These are phyloP conservation scores for Leersia perrieri DNA, from an alignment of 176 grass and related monocot species.

Conservation along the genomic window DNA sequence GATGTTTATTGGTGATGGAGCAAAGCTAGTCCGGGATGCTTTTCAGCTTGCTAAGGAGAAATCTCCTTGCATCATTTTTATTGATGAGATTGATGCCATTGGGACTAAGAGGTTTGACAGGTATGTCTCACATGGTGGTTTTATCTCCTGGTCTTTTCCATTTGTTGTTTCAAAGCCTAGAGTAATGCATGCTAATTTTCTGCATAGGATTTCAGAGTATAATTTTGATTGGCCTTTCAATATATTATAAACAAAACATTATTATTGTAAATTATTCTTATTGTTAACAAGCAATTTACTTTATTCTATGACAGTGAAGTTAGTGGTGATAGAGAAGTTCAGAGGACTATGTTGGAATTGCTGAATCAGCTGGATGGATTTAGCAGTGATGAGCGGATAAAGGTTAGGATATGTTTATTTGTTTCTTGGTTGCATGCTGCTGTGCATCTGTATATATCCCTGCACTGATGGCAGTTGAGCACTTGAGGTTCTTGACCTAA, in stretches of 20 bases:
- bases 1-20: conserved; percentile 97
- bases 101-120: conserved; percentile 89
- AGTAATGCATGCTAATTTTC: not conserved
- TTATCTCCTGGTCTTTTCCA: not conserved
- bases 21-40: conserved; percentile 88
- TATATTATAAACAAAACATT: not conserved
- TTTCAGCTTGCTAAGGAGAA: conserved; percentile 96
- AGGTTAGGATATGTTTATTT: conserved; percentile 37
- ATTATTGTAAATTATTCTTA: not conserved
- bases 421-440: conserved; percentile 5
- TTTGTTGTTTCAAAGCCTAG: not conserved
- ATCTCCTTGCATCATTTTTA: conserved; percentile 91
- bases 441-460: not conserved
- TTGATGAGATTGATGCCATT: conserved; percentile 96
- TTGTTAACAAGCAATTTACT: not conserved
- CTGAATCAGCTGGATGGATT: conserved; percentile 83
- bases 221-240: not conserved
- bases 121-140: conserved; percentile 28
- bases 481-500: not conserved
- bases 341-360: conserved; percentile 80
- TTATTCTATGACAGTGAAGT: conserved; percentile 60
- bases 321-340: conserved; percentile 76
- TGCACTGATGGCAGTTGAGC: not conserved
- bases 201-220: not conserved
- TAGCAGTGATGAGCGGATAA: conserved; percentile 76